Conservation (phyloP, 768 basidiomycete genomes). For the Leccinum subtestaceum region DNA sequence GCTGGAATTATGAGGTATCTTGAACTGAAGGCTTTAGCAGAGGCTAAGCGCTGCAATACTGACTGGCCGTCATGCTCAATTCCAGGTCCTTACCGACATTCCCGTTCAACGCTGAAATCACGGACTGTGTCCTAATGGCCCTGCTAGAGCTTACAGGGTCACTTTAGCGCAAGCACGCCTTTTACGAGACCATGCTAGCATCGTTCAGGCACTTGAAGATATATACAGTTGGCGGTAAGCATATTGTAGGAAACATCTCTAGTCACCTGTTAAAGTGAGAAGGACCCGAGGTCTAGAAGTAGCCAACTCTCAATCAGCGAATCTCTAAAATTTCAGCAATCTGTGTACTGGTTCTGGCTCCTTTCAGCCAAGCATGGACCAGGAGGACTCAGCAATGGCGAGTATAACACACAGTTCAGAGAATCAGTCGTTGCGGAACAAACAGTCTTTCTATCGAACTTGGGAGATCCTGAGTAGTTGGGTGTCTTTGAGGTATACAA, state of each 20-base stretch:
- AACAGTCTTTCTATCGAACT: constrained; percentile 3
- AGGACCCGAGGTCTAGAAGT: constrained; percentile 33
- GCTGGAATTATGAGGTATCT: no score
- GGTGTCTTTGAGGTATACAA: constrained; percentile 19
- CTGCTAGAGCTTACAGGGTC: constrained; percentile 25
- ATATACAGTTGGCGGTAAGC: constrained; percentile 40
- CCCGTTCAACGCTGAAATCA: constrained; percentile 28
- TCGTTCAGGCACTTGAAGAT: constrained; percentile 33
- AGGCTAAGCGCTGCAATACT: background rate
- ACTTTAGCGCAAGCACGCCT: constrained; percentile 21
- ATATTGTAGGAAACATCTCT: background rate
- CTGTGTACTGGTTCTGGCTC: no score
- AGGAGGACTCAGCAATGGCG: background rate
- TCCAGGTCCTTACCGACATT: background rate
- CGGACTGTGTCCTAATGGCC: constrained; percentile 28
- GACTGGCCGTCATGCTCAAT: constrained; percentile 3
- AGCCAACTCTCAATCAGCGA: constrained; percentile 33
- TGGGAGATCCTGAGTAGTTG: constrained; percentile 16
- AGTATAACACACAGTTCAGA: background rate
- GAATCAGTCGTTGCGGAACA: constrained; percentile 9
- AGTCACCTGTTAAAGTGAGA: constrained; percentile 25
- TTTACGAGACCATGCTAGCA: constrained; percentile 25
- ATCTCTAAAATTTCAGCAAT: constrained; percentile 30
- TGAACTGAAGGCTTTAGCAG: background rate
- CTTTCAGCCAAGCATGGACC: no score